A percentile compares a stretch with the other conserved stretches of the same genome.
Conservation (phyloP, 805 yeast species). For the Wickerhamomyces bovis region DNA sequence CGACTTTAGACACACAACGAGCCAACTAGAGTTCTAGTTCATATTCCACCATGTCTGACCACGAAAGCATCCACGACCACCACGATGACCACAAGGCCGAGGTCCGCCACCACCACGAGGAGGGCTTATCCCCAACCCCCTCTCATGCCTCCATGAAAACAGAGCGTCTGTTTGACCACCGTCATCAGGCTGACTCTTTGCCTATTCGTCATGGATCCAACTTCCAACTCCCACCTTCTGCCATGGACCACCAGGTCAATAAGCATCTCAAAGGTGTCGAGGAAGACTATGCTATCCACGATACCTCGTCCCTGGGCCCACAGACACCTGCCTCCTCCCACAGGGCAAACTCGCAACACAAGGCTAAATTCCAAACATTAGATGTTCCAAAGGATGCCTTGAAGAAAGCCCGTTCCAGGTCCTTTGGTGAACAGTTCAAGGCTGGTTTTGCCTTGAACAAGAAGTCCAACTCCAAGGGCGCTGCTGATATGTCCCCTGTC, state of each 20-base stretch:
- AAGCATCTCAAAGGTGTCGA: conserved; percentile 7
- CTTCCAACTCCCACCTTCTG: conserved; percentile 21
- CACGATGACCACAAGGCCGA: not conserved
- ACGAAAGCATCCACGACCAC: conserved; percentile 17
- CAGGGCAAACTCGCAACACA: conserved; percentile 1
- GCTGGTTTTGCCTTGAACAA: conserved; percentile 28
- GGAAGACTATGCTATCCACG: conserved; percentile 16
- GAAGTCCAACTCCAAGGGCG: conserved; percentile 15
- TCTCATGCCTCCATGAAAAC: conserved; percentile 33
- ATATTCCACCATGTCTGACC: conserved; percentile 21
- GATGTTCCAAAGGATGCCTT: not conserved
- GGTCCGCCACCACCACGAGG: not conserved
- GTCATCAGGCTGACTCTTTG: conserved; percentile 39
- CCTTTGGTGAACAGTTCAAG: conserved; percentile 38
- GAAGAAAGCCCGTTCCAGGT: conserved; percentile 22
- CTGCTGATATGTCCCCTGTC: conserved; percentile 17
- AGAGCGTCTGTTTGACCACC: conserved; percentile 41
- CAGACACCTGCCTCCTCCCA: not conserved
- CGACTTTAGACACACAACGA: not conserved
- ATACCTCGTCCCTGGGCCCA: conserved; percentile 6
- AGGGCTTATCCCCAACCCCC: conserved; percentile 12
- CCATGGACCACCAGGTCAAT: conserved; percentile 4
- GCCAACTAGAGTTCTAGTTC: not conserved
- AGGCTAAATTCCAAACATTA: conserved; percentile 9
- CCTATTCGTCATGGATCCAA: conserved; percentile 28